Percentiles rank a stretch among this genome's conserved stretches.
Evolutionary conservation across 192 early-diverging fungal species (phyloP).

Genomic region (Podila horticola): DNA sequence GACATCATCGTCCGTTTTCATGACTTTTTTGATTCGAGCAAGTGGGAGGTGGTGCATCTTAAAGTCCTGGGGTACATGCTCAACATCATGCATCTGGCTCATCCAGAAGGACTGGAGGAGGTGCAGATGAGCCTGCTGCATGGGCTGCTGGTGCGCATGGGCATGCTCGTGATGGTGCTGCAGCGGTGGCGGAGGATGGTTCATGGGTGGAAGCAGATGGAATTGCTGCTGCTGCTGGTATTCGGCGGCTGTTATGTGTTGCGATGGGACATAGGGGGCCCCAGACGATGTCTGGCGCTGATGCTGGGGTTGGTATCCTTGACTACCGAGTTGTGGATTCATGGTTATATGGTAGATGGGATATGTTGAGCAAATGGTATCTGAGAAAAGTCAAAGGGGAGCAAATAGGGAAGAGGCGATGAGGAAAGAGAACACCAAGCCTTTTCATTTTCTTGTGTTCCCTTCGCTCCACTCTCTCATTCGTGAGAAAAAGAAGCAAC

Average conservation of each 20-base stretch:
- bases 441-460: too few relatives aligned
- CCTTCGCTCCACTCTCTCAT: not conserved
- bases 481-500: not conserved
- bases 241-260: constrained; percentile 7
- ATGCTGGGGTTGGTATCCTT: constrained; percentile 14
- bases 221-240: constrained; percentile 11
- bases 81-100: constrained; percentile 69
- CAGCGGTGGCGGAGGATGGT: constrained; percentile 39
- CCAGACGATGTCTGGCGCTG: constrained; percentile 16
- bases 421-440: too few relatives aligned
- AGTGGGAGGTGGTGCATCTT: constrained; percentile 91
- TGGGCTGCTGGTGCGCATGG: constrained; percentile 43
- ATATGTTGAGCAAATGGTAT: not conserved
- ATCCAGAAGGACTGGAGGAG: constrained; percentile 74
- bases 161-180: constrained; percentile 45
- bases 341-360: constrained; percentile 1
- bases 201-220: constrained; percentile 42
- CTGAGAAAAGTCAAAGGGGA: not conserved
- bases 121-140: constrained; percentile 47
- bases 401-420: not conserved
- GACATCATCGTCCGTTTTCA: constrained; percentile 97
- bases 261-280: not conserved
- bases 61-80: constrained; percentile 84
- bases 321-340: constrained; percentile 20
- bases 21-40: constrained; percentile 97